A percentile compares a stretch with the other conserved stretches of the same genome.
These are phyloP conservation scores for Pythium dissotocum DNA, from an alignment of 352 stramenopile species.

Conservation along the genomic window DNA sequence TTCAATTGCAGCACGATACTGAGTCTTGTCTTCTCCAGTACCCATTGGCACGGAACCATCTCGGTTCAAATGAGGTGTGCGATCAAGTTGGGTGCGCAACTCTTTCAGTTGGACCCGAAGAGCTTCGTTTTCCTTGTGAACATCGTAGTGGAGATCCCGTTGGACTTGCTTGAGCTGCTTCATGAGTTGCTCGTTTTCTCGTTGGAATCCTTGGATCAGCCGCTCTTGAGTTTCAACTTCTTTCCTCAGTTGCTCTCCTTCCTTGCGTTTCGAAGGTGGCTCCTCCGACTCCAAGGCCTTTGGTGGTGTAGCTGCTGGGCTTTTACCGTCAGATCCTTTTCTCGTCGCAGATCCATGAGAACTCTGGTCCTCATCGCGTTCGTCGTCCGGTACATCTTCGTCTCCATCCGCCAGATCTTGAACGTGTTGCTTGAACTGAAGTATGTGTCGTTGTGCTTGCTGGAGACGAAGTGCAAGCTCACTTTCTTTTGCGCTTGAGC, in stretches of 20 bases:
- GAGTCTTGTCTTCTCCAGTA: conserved; percentile 33
- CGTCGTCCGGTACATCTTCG: conserved; percentile 1
- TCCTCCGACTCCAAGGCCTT: background rate
- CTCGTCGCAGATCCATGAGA: background rate
- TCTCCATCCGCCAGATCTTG: conserved; percentile 31
- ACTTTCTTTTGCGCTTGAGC: conserved; percentile 55
- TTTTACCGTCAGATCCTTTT: background rate
- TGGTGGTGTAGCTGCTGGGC: background rate
- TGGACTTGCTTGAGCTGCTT: conserved; percentile 67
- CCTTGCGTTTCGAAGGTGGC: background rate
- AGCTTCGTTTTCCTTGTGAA: conserved; percentile 76
- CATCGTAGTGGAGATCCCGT: conserved; percentile 62
- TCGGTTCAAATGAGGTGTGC: background rate
- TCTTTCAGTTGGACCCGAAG: conserved; percentile 50
- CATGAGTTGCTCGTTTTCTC: conserved; percentile 85
- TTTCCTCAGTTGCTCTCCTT: conserved; percentile 18
- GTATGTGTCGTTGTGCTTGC: conserved; percentile 68
- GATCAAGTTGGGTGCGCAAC: conserved; percentile 36
- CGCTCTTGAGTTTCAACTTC: conserved; percentile 55
- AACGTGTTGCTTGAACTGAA: conserved; percentile 67
- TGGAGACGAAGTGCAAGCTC: conserved; percentile 66
- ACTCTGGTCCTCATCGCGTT: background rate
- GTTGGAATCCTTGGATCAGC: conserved; percentile 78
- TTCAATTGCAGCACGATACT: conserved; percentile 61
- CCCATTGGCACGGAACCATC: conserved; percentile 16